A percentile compares a stretch with the other conserved stretches of the same genome.
Conservation (phyloP, 768 basidiomycete species). For the Boletus pseudopeckii region DNA sequence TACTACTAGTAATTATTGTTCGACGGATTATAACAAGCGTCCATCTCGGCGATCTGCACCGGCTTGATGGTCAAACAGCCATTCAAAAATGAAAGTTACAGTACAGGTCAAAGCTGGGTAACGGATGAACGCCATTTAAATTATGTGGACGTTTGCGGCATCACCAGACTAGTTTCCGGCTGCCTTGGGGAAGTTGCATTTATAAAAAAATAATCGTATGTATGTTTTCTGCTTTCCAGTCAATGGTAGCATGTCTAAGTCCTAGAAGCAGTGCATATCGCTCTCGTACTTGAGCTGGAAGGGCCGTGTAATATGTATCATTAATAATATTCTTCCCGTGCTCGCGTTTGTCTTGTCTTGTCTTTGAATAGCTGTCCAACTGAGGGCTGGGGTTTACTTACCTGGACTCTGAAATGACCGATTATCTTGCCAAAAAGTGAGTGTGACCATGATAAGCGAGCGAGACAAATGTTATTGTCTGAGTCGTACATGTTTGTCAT, state of each 20-base stretch:
- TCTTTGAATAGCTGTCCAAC: neutral
- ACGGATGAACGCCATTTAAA: neutral
- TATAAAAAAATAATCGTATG: too few species aligned
- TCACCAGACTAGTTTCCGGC: neutral
- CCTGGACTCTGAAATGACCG: neutral
- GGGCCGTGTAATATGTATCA: too few species aligned
- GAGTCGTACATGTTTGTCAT: neutral
- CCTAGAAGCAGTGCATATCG: neutral
- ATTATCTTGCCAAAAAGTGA: neutral
- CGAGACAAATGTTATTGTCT: constrained; percentile 1
- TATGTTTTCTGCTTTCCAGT: neutral
- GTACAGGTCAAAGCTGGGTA: too few species aligned
- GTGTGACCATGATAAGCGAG: neutral
- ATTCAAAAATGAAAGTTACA: too few species aligned
- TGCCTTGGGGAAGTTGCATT: neutral
- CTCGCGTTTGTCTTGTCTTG: neutral
- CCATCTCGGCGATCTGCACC: too few species aligned
- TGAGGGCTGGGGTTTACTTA: neutral
- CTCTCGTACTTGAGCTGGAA: too few species aligned
- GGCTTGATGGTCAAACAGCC: too few species aligned
- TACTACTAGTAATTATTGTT: too few species aligned
- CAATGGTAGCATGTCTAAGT: neutral
- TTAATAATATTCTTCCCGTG: neutral
- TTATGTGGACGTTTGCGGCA: neutral
- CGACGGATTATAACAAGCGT: too few species aligned